Base-by-base conservation (phyloP, 176 grass and related monocot genomes). In the Neostapfia colusana region DNA sequence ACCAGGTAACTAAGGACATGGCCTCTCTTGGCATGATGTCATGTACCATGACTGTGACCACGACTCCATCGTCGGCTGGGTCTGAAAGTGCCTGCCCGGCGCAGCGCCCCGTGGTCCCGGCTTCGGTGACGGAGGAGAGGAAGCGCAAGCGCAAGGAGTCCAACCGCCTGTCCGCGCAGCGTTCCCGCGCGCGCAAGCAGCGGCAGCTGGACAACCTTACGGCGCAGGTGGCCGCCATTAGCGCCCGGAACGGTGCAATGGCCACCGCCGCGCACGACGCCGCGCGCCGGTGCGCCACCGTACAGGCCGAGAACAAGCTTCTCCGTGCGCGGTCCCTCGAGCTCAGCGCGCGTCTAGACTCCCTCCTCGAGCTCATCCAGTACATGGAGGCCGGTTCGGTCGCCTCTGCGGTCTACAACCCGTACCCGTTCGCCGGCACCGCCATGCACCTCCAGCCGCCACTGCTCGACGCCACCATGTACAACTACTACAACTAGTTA, bases 91-190 rank as follows among this genome's bases (percentile, higher is more conserved):
- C 56, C 76, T 27, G 45, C 34, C 42, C 75, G 41, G 59, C 50
- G 4, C 75, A 26, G n/a, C 73, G 8, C 8, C 42, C 23, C 41
- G 72, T 11, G 1, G 24, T 46, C 6, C 28, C 37, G 16, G 9
- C 53, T 46, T 49, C 48, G 65, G 69, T 72, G 72, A 72, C 70
- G 60, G 85, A 81, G n/a, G 86, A 88, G 85, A 83, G 85, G 83
- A 88, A 85, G 75, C 85, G 81, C 49, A 92, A 79, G 82, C 79
- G 90, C 44, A 97, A 88, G 90, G 84, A 88, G 79, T 97, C 87
- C 85, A 84, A 55, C 87, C n/a, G n/a, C n/a, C n/a, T n/a, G n/a
- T n/a, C n/a, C n/a, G n/a, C n/a, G n/a, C n/a, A n/a, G n/a, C n/a
- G 93, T 24, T 97, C 93, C 17, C 87, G 93, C 37, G 75, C 63